Evolutionary conservation across 768 basidiomycete species (phyloP).

Genomic region (Postia placenta): DNA sequence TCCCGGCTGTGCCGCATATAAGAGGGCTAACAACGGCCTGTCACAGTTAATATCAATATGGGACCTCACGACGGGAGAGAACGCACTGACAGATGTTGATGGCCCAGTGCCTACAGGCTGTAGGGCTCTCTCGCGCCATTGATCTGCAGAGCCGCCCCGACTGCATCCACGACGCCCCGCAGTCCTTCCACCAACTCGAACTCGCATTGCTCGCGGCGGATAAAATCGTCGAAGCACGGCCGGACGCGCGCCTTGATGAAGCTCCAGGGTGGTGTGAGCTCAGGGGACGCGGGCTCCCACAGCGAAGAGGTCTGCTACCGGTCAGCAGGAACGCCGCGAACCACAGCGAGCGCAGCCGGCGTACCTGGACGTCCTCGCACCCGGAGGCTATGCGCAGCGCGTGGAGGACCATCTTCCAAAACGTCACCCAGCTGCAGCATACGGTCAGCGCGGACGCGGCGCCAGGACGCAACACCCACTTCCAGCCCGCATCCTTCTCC

Average conservation of each 20-base stretch:
- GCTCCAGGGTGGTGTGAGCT: conserved; percentile 12
- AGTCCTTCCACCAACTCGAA: conserved; percentile 2
- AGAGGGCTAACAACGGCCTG: too few species aligned
- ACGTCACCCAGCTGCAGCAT: conserved; percentile 21
- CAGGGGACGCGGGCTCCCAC: too few species aligned
- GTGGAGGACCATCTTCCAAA: conserved; percentile 23
- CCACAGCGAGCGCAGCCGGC: too few species aligned
- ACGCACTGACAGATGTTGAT: too few species aligned
- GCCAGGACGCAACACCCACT: conserved; percentile 12
- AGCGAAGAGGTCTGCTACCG: too few species aligned
- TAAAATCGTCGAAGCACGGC: conserved; percentile 16
- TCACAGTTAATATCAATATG: too few species aligned
- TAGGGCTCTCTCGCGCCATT: too few species aligned
- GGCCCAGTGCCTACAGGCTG: too few species aligned
- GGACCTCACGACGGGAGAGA: too few species aligned
- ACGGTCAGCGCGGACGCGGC: neutral
- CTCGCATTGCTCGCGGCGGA: conserved; percentile 9
- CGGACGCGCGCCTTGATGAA: conserved; percentile 12
- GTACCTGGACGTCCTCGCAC: too few species aligned
- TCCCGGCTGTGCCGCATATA: too few species aligned
- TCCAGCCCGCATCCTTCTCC: conserved; percentile 26
- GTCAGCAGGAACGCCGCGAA: too few species aligned
- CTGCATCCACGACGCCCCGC: neutral
- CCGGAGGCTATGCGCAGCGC: conserved; percentile 8
- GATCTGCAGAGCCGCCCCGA: neutral